These are phyloP conservation scores for Fraxinus sp. DNA, from an alignment of 305 asterid species.

Conservation along the genomic window DNA sequence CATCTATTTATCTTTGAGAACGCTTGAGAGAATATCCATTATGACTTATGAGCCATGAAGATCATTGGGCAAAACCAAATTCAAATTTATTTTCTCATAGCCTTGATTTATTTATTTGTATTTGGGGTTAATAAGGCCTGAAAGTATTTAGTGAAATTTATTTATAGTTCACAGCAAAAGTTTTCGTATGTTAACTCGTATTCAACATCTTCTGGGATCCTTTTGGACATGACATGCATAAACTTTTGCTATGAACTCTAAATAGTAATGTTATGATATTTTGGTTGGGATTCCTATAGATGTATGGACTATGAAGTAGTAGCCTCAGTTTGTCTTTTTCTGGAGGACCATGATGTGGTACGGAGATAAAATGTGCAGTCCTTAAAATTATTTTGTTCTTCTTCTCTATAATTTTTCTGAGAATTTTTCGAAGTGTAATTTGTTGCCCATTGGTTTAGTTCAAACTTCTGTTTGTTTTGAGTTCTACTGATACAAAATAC, in stretches of 20 bases:
- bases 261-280: neutral
- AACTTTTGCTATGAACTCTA: neutral
- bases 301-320: neutral
- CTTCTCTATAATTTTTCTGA: neutral
- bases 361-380: neutral
- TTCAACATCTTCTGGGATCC: neutral
- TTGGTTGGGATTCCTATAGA: neutral
- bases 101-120: neutral
- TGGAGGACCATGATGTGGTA: neutral
- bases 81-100: neutral
- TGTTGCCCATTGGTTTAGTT: neutral
- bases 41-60: neutral
- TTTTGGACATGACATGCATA: neutral
- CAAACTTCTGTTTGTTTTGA: neutral
- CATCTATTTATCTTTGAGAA: slow-evolving; percentile 6
- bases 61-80: neutral
- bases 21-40: neutral
- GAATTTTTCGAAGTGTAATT: neutral
- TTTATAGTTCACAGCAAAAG: neutral
- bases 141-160: neutral
- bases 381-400: neutral
- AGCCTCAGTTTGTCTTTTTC: neutral
- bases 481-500: neutral
- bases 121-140: neutral
- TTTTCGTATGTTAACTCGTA: neutral